Evolutionary conservation across 768 basidiomycete genomes (phyloP).

Genomic region (Rhizopogon salebrosus): DNA sequence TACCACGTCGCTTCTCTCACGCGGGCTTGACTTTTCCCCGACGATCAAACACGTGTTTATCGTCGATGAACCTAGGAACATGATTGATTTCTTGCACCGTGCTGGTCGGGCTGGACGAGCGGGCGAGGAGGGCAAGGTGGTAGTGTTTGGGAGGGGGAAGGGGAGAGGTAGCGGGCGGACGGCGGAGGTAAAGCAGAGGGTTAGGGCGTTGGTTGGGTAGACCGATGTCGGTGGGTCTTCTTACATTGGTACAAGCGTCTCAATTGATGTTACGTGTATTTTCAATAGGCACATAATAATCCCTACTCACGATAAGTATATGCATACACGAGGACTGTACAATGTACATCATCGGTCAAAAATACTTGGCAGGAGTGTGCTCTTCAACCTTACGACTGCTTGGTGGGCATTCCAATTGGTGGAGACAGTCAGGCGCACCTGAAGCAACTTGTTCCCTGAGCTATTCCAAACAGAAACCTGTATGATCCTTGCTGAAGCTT

Average conservation of each 20-base stretch:
- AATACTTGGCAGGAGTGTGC: not conserved
- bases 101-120: conserved; percentile 82
- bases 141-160: conserved; percentile 68
- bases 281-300: not conserved
- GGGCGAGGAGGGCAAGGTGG: conserved; percentile 62
- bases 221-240: not conserved
- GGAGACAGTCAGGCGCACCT: too few relatives aligned
- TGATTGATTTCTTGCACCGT: conserved; percentile 89
- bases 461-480: too few relatives aligned
- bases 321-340: not conserved
- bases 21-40: conserved; percentile 85
- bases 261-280: not conserved
- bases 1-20: conserved; percentile 86
- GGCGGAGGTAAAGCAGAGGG: conserved; percentile 45
- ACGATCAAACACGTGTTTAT: conserved; percentile 79
- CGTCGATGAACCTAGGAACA: conserved; percentile 82
- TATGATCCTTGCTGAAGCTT: too few relatives aligned
- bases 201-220: conserved; percentile 36
- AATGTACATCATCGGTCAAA: not conserved
- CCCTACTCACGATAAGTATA: not conserved
- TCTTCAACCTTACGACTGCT: not conserved
- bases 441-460: too few relatives aligned
- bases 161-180: conserved; percentile 56
- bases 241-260: not conserved
- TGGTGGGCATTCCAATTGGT: not conserved